Evolutionary conservation across 2,329 filamentous ascomycete genomes (phyloP), one percentile per base, ranked within the genome.

Genomic region (Claviceps fusiformis): DNA sequence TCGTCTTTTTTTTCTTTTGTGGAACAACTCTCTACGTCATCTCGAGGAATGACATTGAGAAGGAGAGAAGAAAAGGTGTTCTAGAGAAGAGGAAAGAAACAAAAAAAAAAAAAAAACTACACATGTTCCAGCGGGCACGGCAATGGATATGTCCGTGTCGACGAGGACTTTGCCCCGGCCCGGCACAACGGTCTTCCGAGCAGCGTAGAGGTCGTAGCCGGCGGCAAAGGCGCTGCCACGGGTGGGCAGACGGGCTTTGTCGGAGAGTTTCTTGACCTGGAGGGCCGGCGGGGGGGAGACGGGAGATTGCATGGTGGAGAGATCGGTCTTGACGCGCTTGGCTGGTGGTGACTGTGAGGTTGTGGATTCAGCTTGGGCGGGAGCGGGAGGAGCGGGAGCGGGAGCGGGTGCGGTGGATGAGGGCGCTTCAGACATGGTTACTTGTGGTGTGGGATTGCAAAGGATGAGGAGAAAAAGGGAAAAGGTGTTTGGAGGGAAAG

Each of bases 191-290:
- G 84, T 85, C 43, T 86, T 81, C 65, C 82, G 81, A 2, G 89
- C 81, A 53, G 83, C 86, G 72, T 96, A 97, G 56, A 98, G 68
- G 71, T 98, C 93, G 73, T 97, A 97, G 41, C 93, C 93, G 1
- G 93, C 93, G 0, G 93, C 89, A 66, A 88, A 91, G 53, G 84
- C 86, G 61, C 88, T 95, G 61, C 93, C 93, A 55, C 92, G 84
- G 0, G 89, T 97, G 11, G 93, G 93, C 29, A 91, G 78, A 50
- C 79, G 81, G n/a, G 86, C 93, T 59, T 85, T 82, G 43, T 83
- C 75, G 9, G 86, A 86, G 57, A 97, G 84, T 71, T 95, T 90
- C 78, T 96, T 92, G 72, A 98, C 83, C 59, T 89, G 81, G 53
- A 95, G 79, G 3, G 85, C 74, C n/a, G 84, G 83, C 3, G n/a